These are phyloP conservation scores for Candida parachauliodes DNA, from an alignment of 805 yeast genomes.

Conservation along the genomic window DNA sequence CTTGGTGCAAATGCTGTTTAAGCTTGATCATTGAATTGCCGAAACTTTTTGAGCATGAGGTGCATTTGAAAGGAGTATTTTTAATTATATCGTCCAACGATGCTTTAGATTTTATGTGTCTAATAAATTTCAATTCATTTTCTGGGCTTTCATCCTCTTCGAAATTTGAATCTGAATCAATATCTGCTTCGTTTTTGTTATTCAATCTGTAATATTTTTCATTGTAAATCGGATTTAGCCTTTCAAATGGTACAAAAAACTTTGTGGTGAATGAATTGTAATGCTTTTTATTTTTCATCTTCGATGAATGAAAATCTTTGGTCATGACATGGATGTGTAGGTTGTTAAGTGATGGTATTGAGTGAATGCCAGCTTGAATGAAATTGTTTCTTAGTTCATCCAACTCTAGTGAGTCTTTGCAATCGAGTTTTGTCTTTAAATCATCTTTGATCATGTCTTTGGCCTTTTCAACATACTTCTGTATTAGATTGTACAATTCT, in stretches of 20 bases:
- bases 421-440: constrained; percentile 17
- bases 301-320: constrained; percentile 52
- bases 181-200: constrained; percentile 1
- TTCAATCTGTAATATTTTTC: constrained; percentile 6
- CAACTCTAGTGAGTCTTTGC: constrained; percentile 6
- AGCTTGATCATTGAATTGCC: constrained; percentile 22
- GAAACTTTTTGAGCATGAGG: constrained; percentile 23
- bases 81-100: constrained; percentile 14
- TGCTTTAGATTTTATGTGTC: constrained; percentile 4
- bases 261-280: constrained; percentile 66
- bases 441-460: constrained; percentile 27
- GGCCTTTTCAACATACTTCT: constrained; percentile 35
- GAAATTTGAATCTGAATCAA: constrained; percentile 6
- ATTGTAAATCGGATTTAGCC: constrained; percentile 25
- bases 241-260: constrained; percentile 58
- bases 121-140: constrained; percentile 2
- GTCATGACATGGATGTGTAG: constrained; percentile 74
- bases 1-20: constrained; percentile 26
- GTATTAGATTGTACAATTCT: constrained; percentile 23
- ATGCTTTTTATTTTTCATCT: constrained; percentile 60
- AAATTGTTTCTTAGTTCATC: constrained; percentile 19
- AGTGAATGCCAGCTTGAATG: constrained; percentile 61
- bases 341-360: constrained; percentile 66
- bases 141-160: neutral
- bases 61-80: constrained; percentile 23